Evolutionary conservation across 2,329 filamentous ascomycete genomes (phyloP).

Genomic region (Talaromyces verruculosus): DNA sequence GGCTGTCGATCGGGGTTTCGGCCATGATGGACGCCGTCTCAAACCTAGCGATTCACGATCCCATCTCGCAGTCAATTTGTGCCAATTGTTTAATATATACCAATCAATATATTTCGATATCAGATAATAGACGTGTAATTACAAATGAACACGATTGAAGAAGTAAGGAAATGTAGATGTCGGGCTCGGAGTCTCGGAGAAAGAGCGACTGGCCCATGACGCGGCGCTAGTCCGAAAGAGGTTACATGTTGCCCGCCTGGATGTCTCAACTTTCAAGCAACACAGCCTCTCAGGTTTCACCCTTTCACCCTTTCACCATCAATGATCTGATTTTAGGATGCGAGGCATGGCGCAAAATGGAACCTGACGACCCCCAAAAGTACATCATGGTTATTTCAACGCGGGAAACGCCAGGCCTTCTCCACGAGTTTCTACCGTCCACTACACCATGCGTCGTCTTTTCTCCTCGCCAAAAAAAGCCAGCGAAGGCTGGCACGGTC

Average conservation of each 20-base stretch:
- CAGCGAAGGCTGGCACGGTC: slow-evolving; percentile 36
- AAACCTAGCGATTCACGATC: background rate
- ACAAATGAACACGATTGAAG: background rate
- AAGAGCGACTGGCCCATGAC: background rate
- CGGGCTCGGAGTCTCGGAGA: slow-evolving; percentile 6
- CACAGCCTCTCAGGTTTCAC: slow-evolving; percentile 10
- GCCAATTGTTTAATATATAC: background rate
- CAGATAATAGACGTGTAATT: background rate
- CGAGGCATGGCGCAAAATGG: slow-evolving; percentile 5
- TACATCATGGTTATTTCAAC: slow-evolving; percentile 9
- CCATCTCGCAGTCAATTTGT: background rate
- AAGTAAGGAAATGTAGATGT: background rate
- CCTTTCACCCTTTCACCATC: background rate
- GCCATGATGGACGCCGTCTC: slow-evolving; percentile 1
- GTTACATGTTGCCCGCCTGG: slow-evolving; percentile 1
- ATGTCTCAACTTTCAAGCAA: slow-evolving; percentile 5
- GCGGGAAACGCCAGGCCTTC: background rate
- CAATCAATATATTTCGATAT: background rate
- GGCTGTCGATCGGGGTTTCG: background rate
- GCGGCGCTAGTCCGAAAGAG: slow-evolving; percentile 5
- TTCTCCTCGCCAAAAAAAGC: slow-evolving; percentile 31
- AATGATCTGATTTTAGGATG: background rate
- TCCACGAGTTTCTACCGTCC: background rate
- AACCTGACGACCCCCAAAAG: background rate
- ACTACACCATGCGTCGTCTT: slow-evolving; percentile 37